A percentile compares a stretch with the other conserved stretches of the same genome.
These are phyloP conservation scores for Anisodus acutangulus DNA, from an alignment of 257 asterid genomes.

Conservation along the genomic window DNA sequence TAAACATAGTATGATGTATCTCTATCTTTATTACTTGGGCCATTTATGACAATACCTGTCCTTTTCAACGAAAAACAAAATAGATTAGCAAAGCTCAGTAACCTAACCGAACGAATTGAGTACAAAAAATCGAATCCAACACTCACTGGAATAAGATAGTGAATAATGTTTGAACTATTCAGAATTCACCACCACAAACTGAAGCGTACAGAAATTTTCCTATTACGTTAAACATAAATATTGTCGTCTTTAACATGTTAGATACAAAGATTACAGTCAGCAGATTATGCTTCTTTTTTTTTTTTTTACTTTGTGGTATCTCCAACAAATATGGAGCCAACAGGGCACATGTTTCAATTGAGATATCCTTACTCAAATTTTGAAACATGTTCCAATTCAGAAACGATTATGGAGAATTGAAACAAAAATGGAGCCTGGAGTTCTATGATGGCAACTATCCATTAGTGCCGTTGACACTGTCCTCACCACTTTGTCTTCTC, in stretches of 20 bases:
- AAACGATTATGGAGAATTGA: background rate
- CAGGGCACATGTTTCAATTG: background rate
- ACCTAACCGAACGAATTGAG: background rate
- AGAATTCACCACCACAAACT: background rate
- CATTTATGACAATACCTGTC: too few species aligned
- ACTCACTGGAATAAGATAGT: background rate
- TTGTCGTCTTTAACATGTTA: slow-evolving; percentile 27
- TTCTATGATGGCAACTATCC: slow-evolving; percentile 37
- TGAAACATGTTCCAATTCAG: slow-evolving; percentile 32
- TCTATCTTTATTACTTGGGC: too few species aligned
- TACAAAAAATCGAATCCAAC: background rate
- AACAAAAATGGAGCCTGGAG: background rate
- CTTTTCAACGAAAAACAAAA: too few species aligned
- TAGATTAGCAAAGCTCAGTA: too few species aligned
- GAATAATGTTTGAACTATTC: too few species aligned
- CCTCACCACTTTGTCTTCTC: slow-evolving; percentile 65
- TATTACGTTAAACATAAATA: slow-evolving; percentile 20
- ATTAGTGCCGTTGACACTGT: slow-evolving; percentile 60
- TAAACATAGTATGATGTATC: too few species aligned
- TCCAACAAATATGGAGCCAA: background rate
- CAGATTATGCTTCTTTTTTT: background rate
- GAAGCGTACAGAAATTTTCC: background rate
- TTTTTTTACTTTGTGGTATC: background rate
- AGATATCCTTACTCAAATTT: slow-evolving; percentile 9
- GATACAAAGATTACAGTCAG: slow-evolving; percentile 34